Evolutionary conservation across 441 rosid genomes (phyloP), one percentile per base, ranked within the genome.

Genomic region (Mallotus repandus): DNA sequence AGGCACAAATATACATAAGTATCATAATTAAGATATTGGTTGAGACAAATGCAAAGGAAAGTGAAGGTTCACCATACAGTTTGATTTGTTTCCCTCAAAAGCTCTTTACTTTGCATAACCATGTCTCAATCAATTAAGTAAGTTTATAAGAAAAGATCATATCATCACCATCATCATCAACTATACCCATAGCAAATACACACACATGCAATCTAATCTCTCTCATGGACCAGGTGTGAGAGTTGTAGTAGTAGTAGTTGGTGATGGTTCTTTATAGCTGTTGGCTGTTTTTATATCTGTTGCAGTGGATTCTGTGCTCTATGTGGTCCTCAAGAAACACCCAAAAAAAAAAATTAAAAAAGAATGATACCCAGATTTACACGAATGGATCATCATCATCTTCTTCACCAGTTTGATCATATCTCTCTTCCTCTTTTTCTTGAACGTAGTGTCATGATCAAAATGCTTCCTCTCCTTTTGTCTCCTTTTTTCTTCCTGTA

Each of bases 261-360:
- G 82, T 80, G 83, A 73, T 86, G 80, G 64, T 71, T 79, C 84
- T 80, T 84, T 80, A 83, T 84, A 77, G 86, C 81, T 74, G 87
- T 78, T 86, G 87, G 79, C 81, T 86, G 77, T 80, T 80, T 71
- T 77, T 67, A 77, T 77, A 80, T 80, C 80, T 82, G 81, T 71
- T 78, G 79, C 84, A 77, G 78, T 45, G 55, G 77, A 70, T 80
- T 66, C 82, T 72, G 68, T 52, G 49, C 14, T 2, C 53, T 21
- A 78, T 49, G 85, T 78, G 85, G 85, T 83, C 86, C 88, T 72
- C 13, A 46, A 56, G 41, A 38, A 38, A 38, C 41, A 38, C 41
- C 41, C 35, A 18, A 43, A 45, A 29, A 60, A 60, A 11, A 35
- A 38, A 38, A 38, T 0, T 35, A 38, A 38, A 38, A 38, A 38